Conservation (phyloP, 31 red algal genomes). For the Odonthalia washingtoniensis region DNA sequence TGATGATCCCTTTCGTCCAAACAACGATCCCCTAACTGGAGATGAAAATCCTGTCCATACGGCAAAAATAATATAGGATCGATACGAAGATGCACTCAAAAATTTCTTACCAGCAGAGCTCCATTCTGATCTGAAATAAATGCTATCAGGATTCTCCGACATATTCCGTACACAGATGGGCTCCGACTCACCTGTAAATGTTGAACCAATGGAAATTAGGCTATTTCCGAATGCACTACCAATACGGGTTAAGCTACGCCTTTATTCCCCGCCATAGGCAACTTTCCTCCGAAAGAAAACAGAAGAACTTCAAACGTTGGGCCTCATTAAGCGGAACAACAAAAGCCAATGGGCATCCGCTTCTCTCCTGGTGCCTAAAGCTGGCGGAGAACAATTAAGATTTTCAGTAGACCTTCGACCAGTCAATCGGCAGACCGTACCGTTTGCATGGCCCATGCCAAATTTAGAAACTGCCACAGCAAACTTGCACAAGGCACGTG, state of each 20-base stretch:
- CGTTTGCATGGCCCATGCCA: no score
- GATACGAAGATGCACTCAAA: background rate
- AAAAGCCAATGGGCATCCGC: no score
- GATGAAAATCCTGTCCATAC: background rate
- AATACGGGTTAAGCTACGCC: background rate
- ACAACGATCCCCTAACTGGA: background rate
- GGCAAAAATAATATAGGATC: background rate
- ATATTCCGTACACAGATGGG: background rate
- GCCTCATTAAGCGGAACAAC: background rate
- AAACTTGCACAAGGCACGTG: no score
- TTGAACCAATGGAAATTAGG: constrained; percentile 2
- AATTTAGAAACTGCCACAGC: no score
- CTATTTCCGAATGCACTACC: background rate
- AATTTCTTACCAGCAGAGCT: background rate
- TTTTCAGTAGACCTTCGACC: no score
- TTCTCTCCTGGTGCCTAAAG: no score
- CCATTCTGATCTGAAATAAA: background rate
- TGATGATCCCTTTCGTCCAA: background rate
- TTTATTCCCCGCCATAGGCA: background rate
- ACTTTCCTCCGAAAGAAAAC: background rate
- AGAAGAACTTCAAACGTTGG: background rate
- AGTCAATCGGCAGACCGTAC: no score
- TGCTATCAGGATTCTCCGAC: background rate
- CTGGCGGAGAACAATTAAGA: no score
- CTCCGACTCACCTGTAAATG: background rate